A percentile compares a stretch with the other conserved stretches of the same genome.
These are phyloP conservation scores for Debaryomyces sp. DNA, from an alignment of 1,139 yeast genomes.

Conservation along the genomic window DNA sequence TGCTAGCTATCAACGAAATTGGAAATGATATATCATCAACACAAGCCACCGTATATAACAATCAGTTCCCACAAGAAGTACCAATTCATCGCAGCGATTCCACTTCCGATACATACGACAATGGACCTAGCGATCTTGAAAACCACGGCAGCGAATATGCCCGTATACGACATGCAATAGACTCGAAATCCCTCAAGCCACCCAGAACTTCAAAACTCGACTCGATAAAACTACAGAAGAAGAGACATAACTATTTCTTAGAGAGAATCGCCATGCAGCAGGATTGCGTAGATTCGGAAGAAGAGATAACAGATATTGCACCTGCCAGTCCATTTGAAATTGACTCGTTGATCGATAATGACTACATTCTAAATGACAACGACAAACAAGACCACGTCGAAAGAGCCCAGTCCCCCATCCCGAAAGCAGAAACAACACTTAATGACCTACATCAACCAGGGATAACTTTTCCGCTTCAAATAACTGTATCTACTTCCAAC, in stretches of 20 bases:
- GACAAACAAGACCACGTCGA: background rate
- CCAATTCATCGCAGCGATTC: background rate
- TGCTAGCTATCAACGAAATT: background rate
- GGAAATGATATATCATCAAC: background rate
- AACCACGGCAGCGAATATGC: background rate
- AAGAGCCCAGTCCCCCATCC: background rate
- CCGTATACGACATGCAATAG: conserved; percentile 2
- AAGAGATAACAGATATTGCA: background rate
- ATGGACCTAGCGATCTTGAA: background rate
- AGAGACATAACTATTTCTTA: conserved; percentile 23
- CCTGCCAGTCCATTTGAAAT: background rate
- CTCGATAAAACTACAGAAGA: background rate
- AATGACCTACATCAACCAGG: background rate
- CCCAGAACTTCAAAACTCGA: background rate
- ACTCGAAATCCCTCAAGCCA: background rate
- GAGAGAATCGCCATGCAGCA: conserved; percentile 46
- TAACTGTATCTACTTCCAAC: background rate
- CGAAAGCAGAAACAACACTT: background rate
- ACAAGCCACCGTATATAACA: background rate
- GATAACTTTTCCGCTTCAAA: background rate
- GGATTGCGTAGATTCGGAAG: conserved; percentile 37
- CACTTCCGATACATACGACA: background rate
- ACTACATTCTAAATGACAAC: background rate
- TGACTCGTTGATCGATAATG: background rate
- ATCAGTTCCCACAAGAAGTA: background rate